Evolutionary conservation across 2,329 filamentous ascomycete species (phyloP).

Genomic region (Fusarium brevicatenulatum): DNA sequence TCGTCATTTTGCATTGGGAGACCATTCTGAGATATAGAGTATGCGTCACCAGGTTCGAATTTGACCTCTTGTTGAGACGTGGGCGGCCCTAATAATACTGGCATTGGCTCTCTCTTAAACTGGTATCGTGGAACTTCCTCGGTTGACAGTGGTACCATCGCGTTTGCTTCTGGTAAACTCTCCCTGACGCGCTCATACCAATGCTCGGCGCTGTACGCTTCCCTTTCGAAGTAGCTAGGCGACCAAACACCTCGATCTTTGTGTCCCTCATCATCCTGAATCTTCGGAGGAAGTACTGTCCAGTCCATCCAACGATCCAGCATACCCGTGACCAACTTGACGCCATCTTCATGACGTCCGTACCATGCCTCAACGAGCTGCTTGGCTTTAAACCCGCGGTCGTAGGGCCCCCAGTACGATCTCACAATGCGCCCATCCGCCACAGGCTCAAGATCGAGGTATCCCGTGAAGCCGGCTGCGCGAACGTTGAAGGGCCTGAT

Average conservation of each 20-base stretch:
- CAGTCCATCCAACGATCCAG: conserved; percentile 55
- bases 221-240: conserved; percentile 48
- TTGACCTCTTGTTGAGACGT: conserved; percentile 45
- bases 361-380: conserved; percentile 54
- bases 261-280: conserved; percentile 42
- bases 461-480: conserved; percentile 37
- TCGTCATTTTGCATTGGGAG: conserved; percentile 44
- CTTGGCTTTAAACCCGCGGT: conserved; percentile 47
- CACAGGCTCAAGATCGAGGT: conserved; percentile 49
- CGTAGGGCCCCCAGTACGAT: conserved; percentile 51
- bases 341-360: conserved; percentile 50
- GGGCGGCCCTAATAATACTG: conserved; percentile 49
- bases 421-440: conserved; percentile 48
- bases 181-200: conserved; percentile 43
- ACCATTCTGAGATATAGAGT: conserved; percentile 44
- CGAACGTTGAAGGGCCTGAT: conserved; percentile 39
- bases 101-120: conserved; percentile 43
- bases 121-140: conserved; percentile 47
- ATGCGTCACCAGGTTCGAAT: conserved; percentile 43
- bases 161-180: conserved; percentile 18
- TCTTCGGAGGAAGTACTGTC: conserved; percentile 53
- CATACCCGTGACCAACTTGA: conserved; percentile 51
- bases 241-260: conserved; percentile 54
- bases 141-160: conserved; percentile 31
- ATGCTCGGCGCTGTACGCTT: conserved; percentile 47